phyloP scores from a whole-genome alignment of 1,284 basidiomycete genomes.

The Ganoderma sp. region DNA sequence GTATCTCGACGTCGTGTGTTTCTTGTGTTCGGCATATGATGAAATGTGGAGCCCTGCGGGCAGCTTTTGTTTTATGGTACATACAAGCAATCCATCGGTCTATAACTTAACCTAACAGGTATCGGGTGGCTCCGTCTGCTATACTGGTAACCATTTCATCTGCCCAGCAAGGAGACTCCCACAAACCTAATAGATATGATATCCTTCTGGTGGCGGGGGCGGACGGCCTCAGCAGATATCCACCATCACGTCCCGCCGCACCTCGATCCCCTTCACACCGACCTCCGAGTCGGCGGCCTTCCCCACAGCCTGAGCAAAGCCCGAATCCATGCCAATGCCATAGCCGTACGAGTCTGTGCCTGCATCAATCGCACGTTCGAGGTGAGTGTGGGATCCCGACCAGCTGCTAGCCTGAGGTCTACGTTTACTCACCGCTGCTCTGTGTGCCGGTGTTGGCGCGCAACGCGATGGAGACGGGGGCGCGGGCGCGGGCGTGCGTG shows the following conservation, averaged over 20 bases:
- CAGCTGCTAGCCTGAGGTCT: no score
- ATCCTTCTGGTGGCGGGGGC: background rate
- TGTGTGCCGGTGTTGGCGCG: background rate
- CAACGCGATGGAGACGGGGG: background rate
- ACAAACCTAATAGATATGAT: no score
- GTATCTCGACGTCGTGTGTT: constrained; percentile 11
- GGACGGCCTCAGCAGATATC: background rate
- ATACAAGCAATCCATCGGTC: background rate
- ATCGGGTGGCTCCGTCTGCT: background rate
- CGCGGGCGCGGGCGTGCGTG: background rate
- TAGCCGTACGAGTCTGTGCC: background rate
- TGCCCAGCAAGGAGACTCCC: background rate
- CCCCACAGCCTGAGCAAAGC: background rate
- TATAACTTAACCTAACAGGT: no score
- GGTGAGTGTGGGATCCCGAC: no score
- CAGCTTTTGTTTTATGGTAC: constrained; percentile 3
- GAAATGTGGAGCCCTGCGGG: constrained; percentile 15
- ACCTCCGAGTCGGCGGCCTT: background rate
- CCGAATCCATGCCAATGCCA: background rate
- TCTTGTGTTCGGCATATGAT: constrained; percentile 6
- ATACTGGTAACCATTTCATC: background rate
- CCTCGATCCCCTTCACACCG: background rate
- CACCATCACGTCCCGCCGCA: background rate
- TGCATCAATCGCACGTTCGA: background rate
- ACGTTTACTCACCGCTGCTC: background rate